Evolutionary conservation across 495 filamentous ascomycete genomes (phyloP), one percentile per base, ranked within the genome.

Genomic region (Annulohypoxylon bovei): DNA sequence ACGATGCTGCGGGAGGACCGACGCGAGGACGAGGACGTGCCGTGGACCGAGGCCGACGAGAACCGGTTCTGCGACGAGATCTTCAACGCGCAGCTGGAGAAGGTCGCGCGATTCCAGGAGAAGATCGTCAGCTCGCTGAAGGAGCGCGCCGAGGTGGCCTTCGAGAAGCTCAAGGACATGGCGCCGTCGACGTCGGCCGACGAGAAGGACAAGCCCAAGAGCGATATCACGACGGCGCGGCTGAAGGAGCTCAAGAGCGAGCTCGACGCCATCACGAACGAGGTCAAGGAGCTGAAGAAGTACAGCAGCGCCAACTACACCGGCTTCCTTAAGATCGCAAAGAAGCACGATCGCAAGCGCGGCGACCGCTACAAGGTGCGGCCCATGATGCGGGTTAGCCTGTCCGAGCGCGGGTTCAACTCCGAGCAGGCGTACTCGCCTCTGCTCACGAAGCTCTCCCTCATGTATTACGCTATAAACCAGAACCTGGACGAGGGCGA

Each of bases 221-320:
- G 66, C 69, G 81, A 84, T 14, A 77, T 78, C 65, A 88, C 86
- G 6, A 78, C 82, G 2, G 81, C 84, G n/a, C 78, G 77, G 25
- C 85, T 96, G 39, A 87, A 89, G 42, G 88, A 92, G 70, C 88
- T 92, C 33, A 83, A 94, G 64, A 73, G 84, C 35, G 93, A 98
- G 77, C 85, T 99, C 40, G 96, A 98, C 76, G 74, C 76, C 14
- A 95, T 99, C 77, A 93, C 91, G 16, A 90, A 91, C 75, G 94
- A 99, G 79, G 91, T 94, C 71, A 96, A 91, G 76, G 92, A 97
- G 79, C 83, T 99, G 63, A 93, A 97, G 78, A 97, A 94, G 76
- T 99, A 94, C 80, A 95, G 92, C 76, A 92, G 91, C 23, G 90
- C 97, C 80, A 99, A 99, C 79, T 99, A 97, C 79, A 97, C 96